Percentiles rank a stretch among this genome's conserved stretches.
Conservation (phyloP, 306 rosid genomes). For the Cucurbita argyrosperma region DNA sequence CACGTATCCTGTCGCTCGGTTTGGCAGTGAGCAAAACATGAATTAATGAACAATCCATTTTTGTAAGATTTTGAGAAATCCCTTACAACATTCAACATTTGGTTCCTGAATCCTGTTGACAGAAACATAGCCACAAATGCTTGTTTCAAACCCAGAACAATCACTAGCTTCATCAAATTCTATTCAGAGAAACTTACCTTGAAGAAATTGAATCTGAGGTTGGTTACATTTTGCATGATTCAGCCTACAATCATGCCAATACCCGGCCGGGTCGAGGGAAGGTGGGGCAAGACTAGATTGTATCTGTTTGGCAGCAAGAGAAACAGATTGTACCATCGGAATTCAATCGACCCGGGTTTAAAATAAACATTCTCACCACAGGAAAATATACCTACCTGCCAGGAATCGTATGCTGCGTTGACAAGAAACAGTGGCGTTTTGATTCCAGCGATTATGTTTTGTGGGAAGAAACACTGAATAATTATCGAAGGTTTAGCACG, state of each 20-base stretch:
- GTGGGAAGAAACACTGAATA: constrained; percentile 91
- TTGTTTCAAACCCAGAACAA: neutral
- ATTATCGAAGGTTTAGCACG: neutral
- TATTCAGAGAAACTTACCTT: constrained; percentile 27
- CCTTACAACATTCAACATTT: constrained; percentile 46
- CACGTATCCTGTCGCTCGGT: constrained; percentile 87
- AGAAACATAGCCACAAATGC: neutral
- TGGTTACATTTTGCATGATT: constrained; percentile 57
- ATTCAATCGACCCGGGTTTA: neutral
- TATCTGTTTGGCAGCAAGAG: constrained; percentile 31
- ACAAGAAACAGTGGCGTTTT: constrained; percentile 78
- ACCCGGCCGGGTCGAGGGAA: constrained; percentile 76
- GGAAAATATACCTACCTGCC: constrained; percentile 88
- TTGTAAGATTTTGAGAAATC: constrained; percentile 37
- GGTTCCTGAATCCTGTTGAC: constrained; percentile 63
- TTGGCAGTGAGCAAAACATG: constrained; percentile 94
- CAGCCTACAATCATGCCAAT: constrained; percentile 76
- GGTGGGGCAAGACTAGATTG: constrained; percentile 87
- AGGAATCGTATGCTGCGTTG: constrained; percentile 87
- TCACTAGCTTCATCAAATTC: neutral
- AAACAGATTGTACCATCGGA: neutral
- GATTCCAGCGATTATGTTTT: constrained; percentile 50
- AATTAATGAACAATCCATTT: constrained; percentile 74
- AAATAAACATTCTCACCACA: constrained; percentile 1
- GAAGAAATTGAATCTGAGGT: constrained; percentile 62